Conservation (phyloP, 441 rosid species). For the Mallotus japonicus region DNA sequence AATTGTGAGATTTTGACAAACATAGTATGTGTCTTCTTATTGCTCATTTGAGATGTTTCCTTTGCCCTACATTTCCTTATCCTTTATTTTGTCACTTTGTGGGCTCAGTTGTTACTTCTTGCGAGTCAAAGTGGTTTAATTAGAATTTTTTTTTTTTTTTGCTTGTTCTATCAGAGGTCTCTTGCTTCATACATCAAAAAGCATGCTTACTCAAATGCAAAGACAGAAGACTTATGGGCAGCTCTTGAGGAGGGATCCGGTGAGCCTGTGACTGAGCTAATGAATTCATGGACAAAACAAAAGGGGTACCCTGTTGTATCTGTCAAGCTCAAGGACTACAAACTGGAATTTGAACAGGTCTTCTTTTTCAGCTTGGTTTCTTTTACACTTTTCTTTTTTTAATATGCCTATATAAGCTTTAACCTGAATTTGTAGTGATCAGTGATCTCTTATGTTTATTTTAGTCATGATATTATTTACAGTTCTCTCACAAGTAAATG, state of each 20-base stretch:
- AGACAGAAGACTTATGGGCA: slow-evolving; percentile 91
- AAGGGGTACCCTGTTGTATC: slow-evolving; percentile 87
- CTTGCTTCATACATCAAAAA: slow-evolving; percentile 86
- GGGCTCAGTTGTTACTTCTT: too few relatives aligned
- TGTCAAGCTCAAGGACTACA: slow-evolving; percentile 61
- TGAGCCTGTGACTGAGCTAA: slow-evolving; percentile 85
- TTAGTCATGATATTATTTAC: slow-evolving; percentile 8
- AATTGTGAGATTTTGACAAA: neutral
- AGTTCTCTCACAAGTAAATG: slow-evolving; percentile 25
- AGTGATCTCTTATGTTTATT: neutral
- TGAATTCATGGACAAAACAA: slow-evolving; percentile 95
- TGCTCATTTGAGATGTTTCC: slow-evolving; percentile 13
- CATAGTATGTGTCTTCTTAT: neutral
- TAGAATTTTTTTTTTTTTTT: neutral
- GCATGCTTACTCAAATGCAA: slow-evolving; percentile 79
- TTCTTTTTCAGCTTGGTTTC: slow-evolving; percentile 10
- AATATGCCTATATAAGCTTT: neutral
- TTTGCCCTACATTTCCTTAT: too few relatives aligned
- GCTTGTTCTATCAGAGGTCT: slow-evolving; percentile 54
- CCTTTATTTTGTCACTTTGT: too few relatives aligned
- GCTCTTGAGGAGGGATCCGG: slow-evolving; percentile 86
- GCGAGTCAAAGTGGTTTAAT: too few relatives aligned
- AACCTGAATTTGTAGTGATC: neutral
- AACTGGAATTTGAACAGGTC: slow-evolving; percentile 93
- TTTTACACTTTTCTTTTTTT: neutral